Conservation (phyloP, 2,329 filamentous ascomycete genomes). For the Penicillium sp. region DNA sequence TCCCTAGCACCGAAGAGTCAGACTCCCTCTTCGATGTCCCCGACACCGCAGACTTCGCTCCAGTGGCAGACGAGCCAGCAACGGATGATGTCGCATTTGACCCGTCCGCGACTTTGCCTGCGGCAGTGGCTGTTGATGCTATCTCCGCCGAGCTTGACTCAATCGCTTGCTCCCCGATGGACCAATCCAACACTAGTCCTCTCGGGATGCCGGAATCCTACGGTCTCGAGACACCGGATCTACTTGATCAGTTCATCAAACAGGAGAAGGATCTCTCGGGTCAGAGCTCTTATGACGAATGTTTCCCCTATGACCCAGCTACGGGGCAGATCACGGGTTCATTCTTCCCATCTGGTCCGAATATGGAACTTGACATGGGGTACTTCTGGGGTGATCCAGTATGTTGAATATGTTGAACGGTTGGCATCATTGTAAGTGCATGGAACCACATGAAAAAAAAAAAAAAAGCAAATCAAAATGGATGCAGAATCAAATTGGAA, state of each 20-base stretch:
- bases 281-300: constrained; percentile 31
- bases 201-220: constrained; percentile 19
- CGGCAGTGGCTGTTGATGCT: constrained; percentile 12
- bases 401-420: constrained; percentile 26
- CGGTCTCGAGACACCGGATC: constrained; percentile 27
- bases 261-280: constrained; percentile 28
- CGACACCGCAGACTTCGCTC: constrained; percentile 14
- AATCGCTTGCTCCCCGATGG: constrained; percentile 28
- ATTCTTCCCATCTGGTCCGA: constrained; percentile 35
- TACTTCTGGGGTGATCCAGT: constrained; percentile 36
- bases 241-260: constrained; percentile 28
- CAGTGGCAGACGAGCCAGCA: constrained; percentile 8
- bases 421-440: neutral
- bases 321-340: constrained; percentile 41
- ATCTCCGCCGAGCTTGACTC: constrained; percentile 25
- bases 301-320: constrained; percentile 36
- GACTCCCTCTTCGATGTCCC: constrained; percentile 21
- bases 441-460: neutral
- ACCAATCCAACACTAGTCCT: constrained; percentile 22
- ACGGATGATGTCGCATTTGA: constrained; percentile 24
- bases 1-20: constrained; percentile 27
- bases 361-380: constrained; percentile 34
- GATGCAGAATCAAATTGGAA: constrained; percentile 6
- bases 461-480: neutral
- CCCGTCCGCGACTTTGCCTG: constrained; percentile 14